A percentile compares a stretch with the other conserved stretches of the same genome.
Evolutionary conservation across 805 yeast species (phyloP).

Genomic region (Starmerella khaoyaiensis): DNA sequence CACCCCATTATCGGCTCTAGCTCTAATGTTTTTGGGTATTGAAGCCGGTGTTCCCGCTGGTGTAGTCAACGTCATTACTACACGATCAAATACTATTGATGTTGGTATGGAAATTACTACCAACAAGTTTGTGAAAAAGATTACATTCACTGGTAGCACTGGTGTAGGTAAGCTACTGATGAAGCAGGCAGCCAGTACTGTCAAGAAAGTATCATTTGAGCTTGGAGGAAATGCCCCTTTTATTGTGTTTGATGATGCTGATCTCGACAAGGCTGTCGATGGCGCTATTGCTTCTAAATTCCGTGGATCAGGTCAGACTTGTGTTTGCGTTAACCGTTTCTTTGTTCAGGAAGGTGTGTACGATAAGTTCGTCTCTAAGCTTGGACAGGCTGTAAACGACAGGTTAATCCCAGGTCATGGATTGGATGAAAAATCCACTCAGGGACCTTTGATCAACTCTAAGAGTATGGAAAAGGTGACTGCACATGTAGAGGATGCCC

Average conservation of each 20-base stretch:
- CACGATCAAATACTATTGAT: conserved; percentile 27
- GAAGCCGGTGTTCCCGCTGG: conserved; percentile 66
- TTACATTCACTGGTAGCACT: conserved; percentile 72
- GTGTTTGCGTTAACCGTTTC: conserved; percentile 66
- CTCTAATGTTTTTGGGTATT: conserved; percentile 45
- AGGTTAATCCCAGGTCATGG: conserved; percentile 51
- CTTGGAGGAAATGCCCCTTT: conserved; percentile 77
- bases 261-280: conserved; percentile 50
- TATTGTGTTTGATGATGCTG: conserved; percentile 61
- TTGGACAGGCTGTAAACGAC: conserved; percentile 34
- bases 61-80: conserved; percentile 46
- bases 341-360: conserved; percentile 54
- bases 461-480: conserved; percentile 50
- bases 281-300: conserved; percentile 56
- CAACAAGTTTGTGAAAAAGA: conserved; percentile 44
- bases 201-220: conserved; percentile 62
- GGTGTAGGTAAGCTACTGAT: conserved; percentile 55
- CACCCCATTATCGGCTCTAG: conserved; percentile 63
- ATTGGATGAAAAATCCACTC: conserved; percentile 43
- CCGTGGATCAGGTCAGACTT: conserved; percentile 69
- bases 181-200: conserved; percentile 44
- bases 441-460: conserved; percentile 62
- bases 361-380: conserved; percentile 42
- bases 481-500: conserved; percentile 54
- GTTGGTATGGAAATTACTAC: conserved; percentile 49